Evolutionary conservation across 257 asterid species (phyloP).

Genomic region (Jaltomata sinuosa): DNA sequence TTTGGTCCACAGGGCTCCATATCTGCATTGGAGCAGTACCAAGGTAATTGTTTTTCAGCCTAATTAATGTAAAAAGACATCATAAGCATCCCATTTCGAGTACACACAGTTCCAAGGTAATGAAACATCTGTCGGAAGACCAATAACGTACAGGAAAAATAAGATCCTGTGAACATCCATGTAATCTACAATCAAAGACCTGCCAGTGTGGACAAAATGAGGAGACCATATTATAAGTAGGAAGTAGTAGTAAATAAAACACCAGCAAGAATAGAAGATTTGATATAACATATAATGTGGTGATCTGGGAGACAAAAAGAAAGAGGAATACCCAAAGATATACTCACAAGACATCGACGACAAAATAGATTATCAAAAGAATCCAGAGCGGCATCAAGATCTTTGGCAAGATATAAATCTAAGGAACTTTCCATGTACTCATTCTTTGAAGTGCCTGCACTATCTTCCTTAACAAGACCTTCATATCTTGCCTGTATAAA

Average conservation of each 20-base stretch:
- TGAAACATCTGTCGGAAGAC: neutral
- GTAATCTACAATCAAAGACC: constrained; percentile 96
- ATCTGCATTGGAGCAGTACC: constrained; percentile 49
- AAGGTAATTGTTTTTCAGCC: constrained; percentile 51
- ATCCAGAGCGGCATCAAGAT: constrained; percentile 93
- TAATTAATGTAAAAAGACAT: constrained; percentile 7
- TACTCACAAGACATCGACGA: constrained; percentile 91
- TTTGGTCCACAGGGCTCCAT: constrained; percentile 74
- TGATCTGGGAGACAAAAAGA: neutral
- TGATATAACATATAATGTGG: neutral
- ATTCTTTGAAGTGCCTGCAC: constrained; percentile 21
- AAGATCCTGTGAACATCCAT: constrained; percentile 97
- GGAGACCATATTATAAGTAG: neutral
- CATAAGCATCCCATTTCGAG: constrained; percentile 4
- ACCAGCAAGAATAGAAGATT: neutral
- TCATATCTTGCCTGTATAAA: constrained; percentile 95
- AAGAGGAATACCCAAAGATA: constrained; percentile 3
- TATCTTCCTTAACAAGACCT: constrained; percentile 45
- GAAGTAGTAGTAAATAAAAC: neutral
- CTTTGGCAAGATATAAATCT: constrained; percentile 72
- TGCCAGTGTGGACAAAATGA: constrained; percentile 22
- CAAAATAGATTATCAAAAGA: constrained; percentile 95
- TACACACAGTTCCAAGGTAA: constrained; percentile 6
- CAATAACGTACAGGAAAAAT: constrained; percentile 62
- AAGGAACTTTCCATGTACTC: constrained; percentile 43